Evolutionary conservation across 106 monocot genomes (phyloP).

Genomic region (Narthecium ossifragum): DNA sequence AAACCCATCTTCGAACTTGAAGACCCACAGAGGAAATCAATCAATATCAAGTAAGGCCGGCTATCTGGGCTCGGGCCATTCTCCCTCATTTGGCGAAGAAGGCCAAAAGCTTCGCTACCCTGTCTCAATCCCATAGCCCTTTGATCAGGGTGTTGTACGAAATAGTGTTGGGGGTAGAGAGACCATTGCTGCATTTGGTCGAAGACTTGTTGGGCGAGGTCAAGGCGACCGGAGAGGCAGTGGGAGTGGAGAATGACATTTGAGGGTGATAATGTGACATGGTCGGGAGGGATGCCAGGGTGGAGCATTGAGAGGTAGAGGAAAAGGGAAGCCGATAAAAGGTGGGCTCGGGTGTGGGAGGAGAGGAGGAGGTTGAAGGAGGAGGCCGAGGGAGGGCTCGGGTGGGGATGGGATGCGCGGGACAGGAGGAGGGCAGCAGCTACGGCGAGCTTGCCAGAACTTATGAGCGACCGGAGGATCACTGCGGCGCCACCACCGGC

Average conservation of each 20-base stretch:
- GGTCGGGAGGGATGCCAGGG: not conserved
- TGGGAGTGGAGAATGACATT: conserved; percentile 4
- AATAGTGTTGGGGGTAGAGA: conserved; percentile 9
- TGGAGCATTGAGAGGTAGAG: not conserved
- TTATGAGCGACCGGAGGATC: not conserved
- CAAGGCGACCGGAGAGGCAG: conserved; percentile 7
- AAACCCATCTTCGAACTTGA: conserved; percentile 23
- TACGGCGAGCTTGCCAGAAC: not conserved
- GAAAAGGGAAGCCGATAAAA: not conserved
- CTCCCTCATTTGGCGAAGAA: conserved; percentile 21
- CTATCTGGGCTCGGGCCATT: conserved; percentile 29
- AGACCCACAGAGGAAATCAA: conserved; percentile 19
- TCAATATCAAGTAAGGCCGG: conserved; percentile 36
- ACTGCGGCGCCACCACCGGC: not conserved
- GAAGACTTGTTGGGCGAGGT: conserved; percentile 25
- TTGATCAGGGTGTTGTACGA: conserved; percentile 52
- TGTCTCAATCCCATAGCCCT: conserved; percentile 14
- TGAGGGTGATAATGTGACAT: conserved; percentile 12
- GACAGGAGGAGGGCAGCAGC: conserved; percentile 1
- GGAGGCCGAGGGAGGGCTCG: not conserved
- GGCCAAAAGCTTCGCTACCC: conserved; percentile 15
- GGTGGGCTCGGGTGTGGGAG: not conserved
- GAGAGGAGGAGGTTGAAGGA: conserved; percentile 9
- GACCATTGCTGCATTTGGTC: conserved; percentile 20
- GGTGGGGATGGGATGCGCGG: not conserved